Evolutionary conservation across 2,329 filamentous ascomycete species (phyloP).

Genomic region (Capronia epimyces): DNA sequence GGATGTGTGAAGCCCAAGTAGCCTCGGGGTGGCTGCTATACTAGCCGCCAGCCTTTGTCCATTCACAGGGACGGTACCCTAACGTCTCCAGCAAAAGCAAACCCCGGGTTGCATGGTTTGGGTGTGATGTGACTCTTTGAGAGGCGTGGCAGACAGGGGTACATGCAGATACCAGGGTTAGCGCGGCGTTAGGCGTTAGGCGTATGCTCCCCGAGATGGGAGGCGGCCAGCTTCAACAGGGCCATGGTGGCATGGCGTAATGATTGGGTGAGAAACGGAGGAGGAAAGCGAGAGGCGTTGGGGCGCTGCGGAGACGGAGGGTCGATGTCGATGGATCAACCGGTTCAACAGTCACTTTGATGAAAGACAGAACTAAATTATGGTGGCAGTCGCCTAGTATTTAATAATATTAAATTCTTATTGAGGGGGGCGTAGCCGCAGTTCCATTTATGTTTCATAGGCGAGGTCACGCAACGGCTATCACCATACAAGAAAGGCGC

Average conservation of each 20-base stretch:
- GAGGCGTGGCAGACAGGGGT: slow-evolving; percentile 4
- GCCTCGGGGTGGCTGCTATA: no score
- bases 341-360: background rate
- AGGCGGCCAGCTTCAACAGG: no score
- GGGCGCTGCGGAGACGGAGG: background rate
- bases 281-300: background rate
- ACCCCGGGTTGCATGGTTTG: background rate
- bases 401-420: no score
- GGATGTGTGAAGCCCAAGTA: no score
- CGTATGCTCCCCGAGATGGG: background rate
- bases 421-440: no score
- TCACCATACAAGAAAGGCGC: background rate
- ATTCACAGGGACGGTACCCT: no score
- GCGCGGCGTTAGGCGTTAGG: background rate
- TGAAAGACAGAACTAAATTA: no score
- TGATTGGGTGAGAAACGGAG: background rate
- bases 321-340: no score
- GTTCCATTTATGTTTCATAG: background rate
- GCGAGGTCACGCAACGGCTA: background rate
- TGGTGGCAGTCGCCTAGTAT: no score
- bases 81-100: background rate
- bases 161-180: background rate
- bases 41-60: no score
- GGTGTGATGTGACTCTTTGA: background rate
- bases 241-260: background rate